phyloP scores from a whole-genome alignment of 2,329 filamentous ascomycete species.

The Torrubiella hemipterigena region DNA sequence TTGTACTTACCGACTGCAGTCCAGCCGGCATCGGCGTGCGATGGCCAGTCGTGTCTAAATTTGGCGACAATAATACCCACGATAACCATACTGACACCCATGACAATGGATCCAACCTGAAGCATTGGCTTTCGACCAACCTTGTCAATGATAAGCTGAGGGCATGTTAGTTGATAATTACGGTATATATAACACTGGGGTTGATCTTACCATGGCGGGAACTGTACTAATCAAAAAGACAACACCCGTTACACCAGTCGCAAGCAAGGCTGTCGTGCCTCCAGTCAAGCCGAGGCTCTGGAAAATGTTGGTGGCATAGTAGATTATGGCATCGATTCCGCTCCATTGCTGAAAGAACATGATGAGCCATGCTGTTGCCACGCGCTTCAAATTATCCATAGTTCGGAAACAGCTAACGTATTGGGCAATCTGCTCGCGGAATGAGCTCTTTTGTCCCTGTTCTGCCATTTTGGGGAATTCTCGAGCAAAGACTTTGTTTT shows the following conservation, averaged over 20 bases:
- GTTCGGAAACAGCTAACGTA: slow-evolving; percentile 22
- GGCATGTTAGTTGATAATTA: slow-evolving; percentile 3
- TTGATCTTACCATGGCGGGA: slow-evolving; percentile 15
- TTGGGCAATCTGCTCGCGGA: slow-evolving; percentile 32
- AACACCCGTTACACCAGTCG: slow-evolving; percentile 60
- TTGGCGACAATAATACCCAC: slow-evolving; percentile 14
- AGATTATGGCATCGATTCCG: slow-evolving; percentile 31
- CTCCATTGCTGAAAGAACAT: slow-evolving; percentile 46
- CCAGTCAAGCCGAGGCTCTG: slow-evolving; percentile 48
- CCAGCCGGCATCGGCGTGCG: slow-evolving; percentile 15
- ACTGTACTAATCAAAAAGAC: slow-evolving; percentile 42
- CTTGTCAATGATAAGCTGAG: slow-evolving; percentile 21
- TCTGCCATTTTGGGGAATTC: slow-evolving; percentile 34
- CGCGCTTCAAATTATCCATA: slow-evolving; percentile 46
- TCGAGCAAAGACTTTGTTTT: slow-evolving; percentile 56
- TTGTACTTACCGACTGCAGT: slow-evolving; percentile 10
- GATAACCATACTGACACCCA: slow-evolving; percentile 15
- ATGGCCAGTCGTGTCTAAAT: slow-evolving; percentile 12
- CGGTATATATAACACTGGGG: neutral
- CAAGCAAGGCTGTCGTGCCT: slow-evolving; percentile 47
- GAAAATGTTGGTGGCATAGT: slow-evolving; percentile 44
- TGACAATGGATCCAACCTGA: slow-evolving; percentile 13
- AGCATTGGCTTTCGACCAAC: slow-evolving; percentile 17
- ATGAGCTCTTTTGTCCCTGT: slow-evolving; percentile 27
- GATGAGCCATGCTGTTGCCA: slow-evolving; percentile 49